phyloP scores from a whole-genome alignment of 2,329 filamentous ascomycete species.

The Plenodomus biglobosus region DNA sequence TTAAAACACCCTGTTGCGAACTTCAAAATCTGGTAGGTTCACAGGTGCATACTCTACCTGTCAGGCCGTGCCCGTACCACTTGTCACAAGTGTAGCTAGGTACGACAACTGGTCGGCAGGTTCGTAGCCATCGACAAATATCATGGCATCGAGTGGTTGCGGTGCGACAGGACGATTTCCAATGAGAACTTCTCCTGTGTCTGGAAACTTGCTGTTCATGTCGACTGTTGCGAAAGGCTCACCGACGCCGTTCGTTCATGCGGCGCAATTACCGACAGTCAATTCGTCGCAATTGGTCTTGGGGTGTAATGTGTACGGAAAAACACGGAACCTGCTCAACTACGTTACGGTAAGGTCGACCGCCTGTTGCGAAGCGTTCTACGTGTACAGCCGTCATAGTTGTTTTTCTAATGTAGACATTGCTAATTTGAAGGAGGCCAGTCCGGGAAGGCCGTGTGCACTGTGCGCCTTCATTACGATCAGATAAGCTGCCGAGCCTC shows the following conservation, averaged over 20 bases:
- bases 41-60: too few species aligned
- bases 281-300: not conserved
- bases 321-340: not conserved
- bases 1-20: constrained; percentile 49
- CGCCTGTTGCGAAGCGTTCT: not conserved
- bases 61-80: constrained; percentile 46
- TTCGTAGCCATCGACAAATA: constrained; percentile 25
- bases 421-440: constrained; percentile 16
- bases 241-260: constrained; percentile 12
- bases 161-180: constrained; percentile 26
- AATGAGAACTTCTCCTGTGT: constrained; percentile 21
- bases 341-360: not conserved
- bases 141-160: constrained; percentile 31
- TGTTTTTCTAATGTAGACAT: constrained; percentile 3
- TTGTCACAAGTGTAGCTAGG: constrained; percentile 23
- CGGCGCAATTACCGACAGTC: constrained; percentile 16
- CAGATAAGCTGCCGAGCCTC: constrained; percentile 19
- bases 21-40: constrained; percentile 43
- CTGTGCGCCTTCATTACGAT: constrained; percentile 2
- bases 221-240: constrained; percentile 13
- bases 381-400: not conserved
- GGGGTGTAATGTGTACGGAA: not conserved
- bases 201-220: constrained; percentile 10
- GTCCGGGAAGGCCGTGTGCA: not conserved
- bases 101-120: constrained; percentile 18